These are phyloP conservation scores for Sugiyamaella chiloensis DNA, from an alignment of 805 yeast species.

Conservation along the genomic window DNA sequence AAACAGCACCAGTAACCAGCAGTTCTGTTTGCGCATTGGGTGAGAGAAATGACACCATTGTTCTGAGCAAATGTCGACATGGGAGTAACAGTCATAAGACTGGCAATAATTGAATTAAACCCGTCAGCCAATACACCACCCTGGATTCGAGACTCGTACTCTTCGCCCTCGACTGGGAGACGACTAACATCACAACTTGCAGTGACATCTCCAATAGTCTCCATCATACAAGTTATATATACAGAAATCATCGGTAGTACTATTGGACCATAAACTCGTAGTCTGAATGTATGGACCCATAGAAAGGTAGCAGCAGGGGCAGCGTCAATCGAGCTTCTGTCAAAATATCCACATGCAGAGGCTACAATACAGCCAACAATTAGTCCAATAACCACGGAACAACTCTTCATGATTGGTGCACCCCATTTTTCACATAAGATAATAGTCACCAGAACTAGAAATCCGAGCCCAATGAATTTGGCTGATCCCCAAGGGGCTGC, in stretches of 20 bases:
- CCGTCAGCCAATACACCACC: conserved; percentile 94
- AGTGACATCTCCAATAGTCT: conserved; percentile 91
- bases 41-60: conserved; percentile 89
- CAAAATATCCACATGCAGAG: conserved; percentile 84
- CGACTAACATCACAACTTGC: conserved; percentile 92
- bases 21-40: conserved; percentile 83
- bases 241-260: conserved; percentile 84
- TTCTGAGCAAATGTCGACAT: conserved; percentile 92
- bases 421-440: conserved; percentile 82
- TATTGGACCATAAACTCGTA: conserved; percentile 76
- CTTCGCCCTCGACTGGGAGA: conserved; percentile 74
- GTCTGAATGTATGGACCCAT: conserved; percentile 83
- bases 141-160: conserved; percentile 81
- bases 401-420: conserved; percentile 89
- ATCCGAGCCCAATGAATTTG: conserved; percentile 81
- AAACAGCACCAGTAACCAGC: conserved; percentile 80
- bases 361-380: conserved; percentile 89
- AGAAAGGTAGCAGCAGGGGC: conserved; percentile 83
- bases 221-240: conserved; percentile 81
- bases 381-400: conserved; percentile 85
- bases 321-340: conserved; percentile 48
- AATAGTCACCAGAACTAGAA: conserved; percentile 71
- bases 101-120: conserved; percentile 70
- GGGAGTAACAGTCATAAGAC: conserved; percentile 82
- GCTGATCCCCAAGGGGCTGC: conserved; percentile 80